phyloP scores from a whole-genome alignment of 2,329 filamentous ascomycete genomes.

The Phialemoniopsis sp. region DNA sequence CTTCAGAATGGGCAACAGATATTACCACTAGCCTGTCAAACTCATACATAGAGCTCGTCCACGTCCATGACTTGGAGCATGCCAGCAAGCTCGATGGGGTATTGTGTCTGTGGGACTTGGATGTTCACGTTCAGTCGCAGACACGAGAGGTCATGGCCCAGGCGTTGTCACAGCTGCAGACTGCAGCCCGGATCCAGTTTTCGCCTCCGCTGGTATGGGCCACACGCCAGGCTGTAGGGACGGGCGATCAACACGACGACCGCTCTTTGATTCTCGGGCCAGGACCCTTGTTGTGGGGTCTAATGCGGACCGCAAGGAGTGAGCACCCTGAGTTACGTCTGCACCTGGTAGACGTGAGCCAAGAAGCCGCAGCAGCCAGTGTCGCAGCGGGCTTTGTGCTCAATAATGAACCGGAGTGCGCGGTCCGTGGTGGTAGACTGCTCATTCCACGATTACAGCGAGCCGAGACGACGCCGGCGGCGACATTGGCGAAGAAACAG shows the following conservation, averaged over 20 bases:
- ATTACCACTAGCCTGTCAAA: conserved; percentile 6
- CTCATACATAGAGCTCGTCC: conserved; percentile 8
- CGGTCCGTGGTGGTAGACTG: conserved; percentile 11
- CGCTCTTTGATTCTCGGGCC: conserved; percentile 11
- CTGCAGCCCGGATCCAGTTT: conserved; percentile 11
- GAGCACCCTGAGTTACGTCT: conserved; percentile 21
- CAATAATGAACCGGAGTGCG: conserved; percentile 13
- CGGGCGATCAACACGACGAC: conserved; percentile 11
- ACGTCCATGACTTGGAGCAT: conserved; percentile 6
- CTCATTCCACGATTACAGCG: conserved; percentile 15
- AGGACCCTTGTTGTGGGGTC: conserved; percentile 17
- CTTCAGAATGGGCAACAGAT: background rate
- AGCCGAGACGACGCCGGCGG: conserved; percentile 2
- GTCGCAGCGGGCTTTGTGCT: conserved; percentile 10
- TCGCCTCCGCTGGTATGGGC: conserved; percentile 16
- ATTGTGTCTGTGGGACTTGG: conserved; percentile 16
- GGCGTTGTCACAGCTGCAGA: conserved; percentile 17
- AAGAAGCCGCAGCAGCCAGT: conserved; percentile 3
- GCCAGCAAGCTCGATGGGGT: conserved; percentile 16
- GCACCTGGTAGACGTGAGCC: conserved; percentile 16
- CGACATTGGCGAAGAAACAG: conserved; percentile 1
- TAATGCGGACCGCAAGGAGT: conserved; percentile 19
- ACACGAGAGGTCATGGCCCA: conserved; percentile 10
- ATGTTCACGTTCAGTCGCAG: conserved; percentile 11
- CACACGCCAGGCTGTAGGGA: conserved; percentile 15